Evolutionary conservation across 1,139 yeast species (phyloP).

Genomic region (Blastobotrys raffinosifermentans): DNA sequence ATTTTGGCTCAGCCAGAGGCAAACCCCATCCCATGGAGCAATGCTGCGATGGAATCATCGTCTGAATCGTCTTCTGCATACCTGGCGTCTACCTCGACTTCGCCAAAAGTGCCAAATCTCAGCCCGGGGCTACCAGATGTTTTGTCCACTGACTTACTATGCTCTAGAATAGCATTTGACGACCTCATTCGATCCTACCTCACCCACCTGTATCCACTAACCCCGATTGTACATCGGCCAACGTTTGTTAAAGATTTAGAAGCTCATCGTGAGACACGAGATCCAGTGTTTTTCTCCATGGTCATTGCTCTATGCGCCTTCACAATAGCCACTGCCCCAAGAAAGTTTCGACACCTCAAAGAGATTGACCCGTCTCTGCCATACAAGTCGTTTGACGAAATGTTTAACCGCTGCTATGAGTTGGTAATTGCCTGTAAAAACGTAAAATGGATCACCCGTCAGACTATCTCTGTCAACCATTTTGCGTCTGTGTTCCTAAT

Average conservation of each 20-base stretch:
- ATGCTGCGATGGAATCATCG: neutral
- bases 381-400: conserved; percentile 4
- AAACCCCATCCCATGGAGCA: conserved; percentile 1
- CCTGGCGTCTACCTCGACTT: neutral
- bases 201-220: conserved; percentile 7
- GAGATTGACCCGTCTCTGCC: conserved; percentile 8
- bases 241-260: conserved; percentile 8
- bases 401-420: conserved; percentile 10
- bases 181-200: neutral
- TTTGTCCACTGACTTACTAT: conserved; percentile 1
- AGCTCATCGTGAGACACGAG: conserved; percentile 5
- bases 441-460: conserved; percentile 6
- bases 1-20: neutral
- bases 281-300: conserved; percentile 9
- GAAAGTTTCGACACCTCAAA: conserved; percentile 6
- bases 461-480: conserved; percentile 4
- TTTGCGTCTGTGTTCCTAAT: conserved; percentile 5
- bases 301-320: conserved; percentile 9
- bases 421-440: conserved; percentile 3
- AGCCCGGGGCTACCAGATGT: neutral
- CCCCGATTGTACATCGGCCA: conserved; percentile 11
- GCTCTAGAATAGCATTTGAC: neutral
- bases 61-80: neutral
- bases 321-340: conserved; percentile 9
- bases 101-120: neutral